Evolutionary conservation across 2,329 filamentous ascomycete species (phyloP).

Genomic region (Scolecobasidium constrictum): DNA sequence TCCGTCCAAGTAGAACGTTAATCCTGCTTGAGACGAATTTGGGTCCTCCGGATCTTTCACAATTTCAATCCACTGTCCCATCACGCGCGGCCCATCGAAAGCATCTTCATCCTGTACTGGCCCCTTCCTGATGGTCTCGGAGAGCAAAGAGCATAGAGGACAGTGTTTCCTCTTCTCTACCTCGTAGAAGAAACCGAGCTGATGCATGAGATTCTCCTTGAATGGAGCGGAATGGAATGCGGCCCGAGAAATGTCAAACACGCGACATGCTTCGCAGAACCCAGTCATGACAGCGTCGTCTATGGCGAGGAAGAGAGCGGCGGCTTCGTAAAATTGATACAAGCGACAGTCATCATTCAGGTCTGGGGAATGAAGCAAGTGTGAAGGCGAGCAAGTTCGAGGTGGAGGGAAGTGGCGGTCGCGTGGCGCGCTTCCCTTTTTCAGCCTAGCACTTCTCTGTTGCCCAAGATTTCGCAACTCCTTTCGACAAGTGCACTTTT

Average conservation of each 20-base stretch:
- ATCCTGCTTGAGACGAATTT: too few species aligned
- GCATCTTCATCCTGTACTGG: background rate
- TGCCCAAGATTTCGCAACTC: too few species aligned
- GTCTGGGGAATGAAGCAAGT: too few species aligned
- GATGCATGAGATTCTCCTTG: background rate
- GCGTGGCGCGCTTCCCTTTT: too few species aligned
- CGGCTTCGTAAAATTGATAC: too few species aligned
- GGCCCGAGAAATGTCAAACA: background rate
- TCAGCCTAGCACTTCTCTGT: too few species aligned
- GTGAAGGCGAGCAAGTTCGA: too few species aligned
- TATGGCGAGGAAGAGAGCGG: too few species aligned
- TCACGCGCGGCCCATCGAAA: background rate
- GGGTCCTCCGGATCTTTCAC: background rate
- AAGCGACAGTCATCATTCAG: too few species aligned
- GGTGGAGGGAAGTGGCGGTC: too few species aligned
- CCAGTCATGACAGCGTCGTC: background rate
- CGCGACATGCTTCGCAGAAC: background rate
- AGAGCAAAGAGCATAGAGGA: background rate
- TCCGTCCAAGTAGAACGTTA: background rate
- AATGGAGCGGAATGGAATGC: background rate
- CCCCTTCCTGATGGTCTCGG: background rate
- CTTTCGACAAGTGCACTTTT: too few species aligned
- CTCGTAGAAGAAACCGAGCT: background rate
- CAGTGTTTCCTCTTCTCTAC: background rate
- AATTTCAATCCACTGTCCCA: background rate